phyloP scores from a whole-genome alignment of 2,329 filamentous ascomycete species.

The Aspergillus sp. region DNA sequence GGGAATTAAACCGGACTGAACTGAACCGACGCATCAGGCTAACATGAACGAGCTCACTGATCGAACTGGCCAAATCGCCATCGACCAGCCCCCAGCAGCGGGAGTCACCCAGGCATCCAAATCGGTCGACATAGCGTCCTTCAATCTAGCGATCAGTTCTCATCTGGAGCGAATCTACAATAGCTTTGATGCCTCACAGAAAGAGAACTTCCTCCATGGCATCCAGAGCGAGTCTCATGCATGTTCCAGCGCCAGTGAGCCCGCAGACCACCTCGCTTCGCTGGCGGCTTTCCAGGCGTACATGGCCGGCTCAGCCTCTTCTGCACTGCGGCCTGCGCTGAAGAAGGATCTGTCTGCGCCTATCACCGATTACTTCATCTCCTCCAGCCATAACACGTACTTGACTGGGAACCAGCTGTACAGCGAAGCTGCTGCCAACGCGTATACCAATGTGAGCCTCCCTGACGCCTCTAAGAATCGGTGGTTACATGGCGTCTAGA shows the following conservation, averaged over 20 bases:
- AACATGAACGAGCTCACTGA: conserved; percentile 6
- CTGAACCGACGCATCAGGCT: too few relatives aligned
- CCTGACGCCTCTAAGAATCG: background rate
- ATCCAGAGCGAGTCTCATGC: conserved; percentile 9
- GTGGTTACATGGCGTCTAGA: background rate
- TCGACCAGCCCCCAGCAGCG: background rate
- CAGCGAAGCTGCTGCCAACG: conserved; percentile 65
- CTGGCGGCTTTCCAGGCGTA: conserved; percentile 40
- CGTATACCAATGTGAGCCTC: conserved; percentile 61
- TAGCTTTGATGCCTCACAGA: conserved; percentile 14
- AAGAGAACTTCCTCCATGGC: conserved; percentile 14
- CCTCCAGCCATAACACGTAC: conserved; percentile 91
- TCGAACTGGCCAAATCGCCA: conserved; percentile 4
- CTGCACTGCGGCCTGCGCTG: conserved; percentile 31
- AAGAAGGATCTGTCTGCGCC: conserved; percentile 55
- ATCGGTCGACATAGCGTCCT: conserved; percentile 8
- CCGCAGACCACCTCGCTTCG: conserved; percentile 15
- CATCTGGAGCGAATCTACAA: conserved; percentile 29
- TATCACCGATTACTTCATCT: conserved; percentile 86
- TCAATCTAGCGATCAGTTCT: conserved; percentile 22
- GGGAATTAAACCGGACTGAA: too few relatives aligned
- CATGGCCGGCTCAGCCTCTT: conserved; percentile 38
- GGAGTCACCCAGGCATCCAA: too few relatives aligned
- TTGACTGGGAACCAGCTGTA: conserved; percentile 76
- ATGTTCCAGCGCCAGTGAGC: conserved; percentile 1